Conservation (phyloP, 1,139 yeast genomes). For the Yamadazyma membranifaciens region DNA sequence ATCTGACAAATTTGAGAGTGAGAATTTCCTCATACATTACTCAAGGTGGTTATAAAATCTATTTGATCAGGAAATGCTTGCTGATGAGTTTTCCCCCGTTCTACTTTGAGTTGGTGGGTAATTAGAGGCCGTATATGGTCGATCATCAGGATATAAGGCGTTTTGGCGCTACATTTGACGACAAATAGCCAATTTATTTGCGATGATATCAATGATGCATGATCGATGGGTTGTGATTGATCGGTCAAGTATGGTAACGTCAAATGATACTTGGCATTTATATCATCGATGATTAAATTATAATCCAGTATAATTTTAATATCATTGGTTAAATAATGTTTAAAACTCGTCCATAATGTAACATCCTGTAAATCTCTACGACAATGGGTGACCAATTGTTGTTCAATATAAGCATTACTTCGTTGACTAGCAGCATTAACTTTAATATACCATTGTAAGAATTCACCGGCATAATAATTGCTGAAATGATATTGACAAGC, state of each 20-base stretch:
- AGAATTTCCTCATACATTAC: slow-evolving; percentile 1
- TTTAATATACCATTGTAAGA: slow-evolving; percentile 29
- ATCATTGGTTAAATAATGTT: slow-evolving; percentile 5
- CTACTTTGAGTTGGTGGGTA: neutral
- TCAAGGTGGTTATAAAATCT: slow-evolving; percentile 2
- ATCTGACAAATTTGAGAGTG: slow-evolving; percentile 1
- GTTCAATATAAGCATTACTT: slow-evolving; percentile 6
- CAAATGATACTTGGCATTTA: slow-evolving; percentile 3
- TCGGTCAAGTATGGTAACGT: no score
- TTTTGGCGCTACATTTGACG: slow-evolving; percentile 19
- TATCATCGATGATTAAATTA: slow-evolving; percentile 10
- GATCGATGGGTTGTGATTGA: neutral
- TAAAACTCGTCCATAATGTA: slow-evolving; percentile 32
- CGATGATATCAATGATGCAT: slow-evolving; percentile 1
- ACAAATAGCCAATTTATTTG: slow-evolving; percentile 23
- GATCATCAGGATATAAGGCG: slow-evolving; percentile 17
- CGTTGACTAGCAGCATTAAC: slow-evolving; percentile 11
- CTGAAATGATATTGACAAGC: slow-evolving; percentile 39
- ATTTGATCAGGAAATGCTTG: neutral
- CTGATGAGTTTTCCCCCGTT: neutral
- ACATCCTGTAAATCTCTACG: slow-evolving; percentile 27
- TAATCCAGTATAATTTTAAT: slow-evolving; percentile 18
- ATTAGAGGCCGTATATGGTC: neutral
- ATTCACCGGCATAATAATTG: slow-evolving; percentile 40
- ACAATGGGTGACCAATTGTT: slow-evolving; percentile 16